phyloP scores from a whole-genome alignment of 768 basidiomycete genomes.

The Boletales sp. region DNA sequence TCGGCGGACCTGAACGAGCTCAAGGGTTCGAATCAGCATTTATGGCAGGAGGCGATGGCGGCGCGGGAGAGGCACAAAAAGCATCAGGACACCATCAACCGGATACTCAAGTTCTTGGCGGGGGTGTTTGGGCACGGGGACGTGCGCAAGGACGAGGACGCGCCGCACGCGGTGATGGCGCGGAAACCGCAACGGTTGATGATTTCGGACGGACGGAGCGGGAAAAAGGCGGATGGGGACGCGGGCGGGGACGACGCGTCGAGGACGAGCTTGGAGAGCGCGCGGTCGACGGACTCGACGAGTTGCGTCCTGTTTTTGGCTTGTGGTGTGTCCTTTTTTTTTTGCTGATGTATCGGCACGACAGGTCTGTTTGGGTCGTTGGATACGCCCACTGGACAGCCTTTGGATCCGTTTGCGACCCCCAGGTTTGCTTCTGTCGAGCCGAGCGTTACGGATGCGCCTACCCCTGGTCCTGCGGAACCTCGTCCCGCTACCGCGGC shows the following conservation, averaged over 20 bases:
- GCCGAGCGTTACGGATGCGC: slow-evolving; percentile 14
- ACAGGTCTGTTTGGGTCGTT: slow-evolving; percentile 42
- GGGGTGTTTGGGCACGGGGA: slow-evolving; percentile 74
- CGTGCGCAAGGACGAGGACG: slow-evolving; percentile 32
- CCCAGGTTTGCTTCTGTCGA: slow-evolving; percentile 29
- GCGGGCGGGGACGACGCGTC: slow-evolving; percentile 42
- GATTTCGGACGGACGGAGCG: slow-evolving; percentile 54
- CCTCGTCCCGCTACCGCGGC: slow-evolving; percentile 5
- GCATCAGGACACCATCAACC: slow-evolving; percentile 94
- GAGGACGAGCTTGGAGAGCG: slow-evolving; percentile 26
- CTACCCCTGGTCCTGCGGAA: slow-evolving; percentile 13
- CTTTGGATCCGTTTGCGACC: slow-evolving; percentile 29
- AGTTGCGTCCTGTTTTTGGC: slow-evolving; percentile 1
- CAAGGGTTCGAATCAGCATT: slow-evolving; percentile 77
- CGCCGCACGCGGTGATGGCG: slow-evolving; percentile 44
- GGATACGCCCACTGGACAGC: slow-evolving; percentile 43
- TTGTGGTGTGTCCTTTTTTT: not conserved
- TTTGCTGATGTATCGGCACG: not conserved
- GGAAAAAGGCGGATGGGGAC: slow-evolving; percentile 33
- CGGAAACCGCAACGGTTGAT: slow-evolving; percentile 55
- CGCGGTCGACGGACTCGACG: slow-evolving; percentile 15
- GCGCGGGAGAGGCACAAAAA: slow-evolving; percentile 81
- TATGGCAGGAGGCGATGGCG: slow-evolving; percentile 90
- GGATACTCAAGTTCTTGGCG: slow-evolving; percentile 92
- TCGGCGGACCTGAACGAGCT: slow-evolving; percentile 85